phyloP scores from a whole-genome alignment of 192 early-diverging fungal genomes.

The Linnemannia zychae region DNA sequence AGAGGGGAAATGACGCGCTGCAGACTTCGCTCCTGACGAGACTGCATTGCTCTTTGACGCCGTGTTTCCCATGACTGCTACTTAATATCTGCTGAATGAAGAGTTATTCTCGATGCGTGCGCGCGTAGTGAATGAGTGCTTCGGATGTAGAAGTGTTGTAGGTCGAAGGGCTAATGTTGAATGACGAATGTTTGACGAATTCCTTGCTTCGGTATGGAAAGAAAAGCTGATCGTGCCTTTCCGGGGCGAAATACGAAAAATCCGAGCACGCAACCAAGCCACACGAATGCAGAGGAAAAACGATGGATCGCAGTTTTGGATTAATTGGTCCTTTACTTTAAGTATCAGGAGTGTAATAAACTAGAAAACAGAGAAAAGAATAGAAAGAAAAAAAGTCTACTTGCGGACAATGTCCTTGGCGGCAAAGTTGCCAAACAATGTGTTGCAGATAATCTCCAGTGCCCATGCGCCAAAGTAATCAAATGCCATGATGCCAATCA shows the following conservation, averaged over 20 bases:
- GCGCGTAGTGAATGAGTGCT: no score
- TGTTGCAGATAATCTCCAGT: conserved; percentile 83
- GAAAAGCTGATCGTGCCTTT: no score
- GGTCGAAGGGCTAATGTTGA: no score
- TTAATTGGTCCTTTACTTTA: no score
- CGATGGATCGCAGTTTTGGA: not conserved
- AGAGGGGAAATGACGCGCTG: conserved; percentile 48
- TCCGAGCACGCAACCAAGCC: no score
- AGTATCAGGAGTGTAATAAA: not conserved
- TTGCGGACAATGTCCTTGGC: conserved; percentile 83
- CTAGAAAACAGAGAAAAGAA: conserved; percentile 4
- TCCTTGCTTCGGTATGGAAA: no score
- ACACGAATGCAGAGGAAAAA: not conserved
- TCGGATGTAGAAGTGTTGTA: no score
- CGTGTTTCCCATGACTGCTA: conserved; percentile 42
- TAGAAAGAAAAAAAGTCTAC: conserved; percentile 17
- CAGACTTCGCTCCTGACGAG: conserved; percentile 36
- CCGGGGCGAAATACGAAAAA: no score
- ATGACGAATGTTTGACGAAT: no score
- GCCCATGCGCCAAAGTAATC: conserved; percentile 89
- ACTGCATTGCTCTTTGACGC: conserved; percentile 29
- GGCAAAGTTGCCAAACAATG: conserved; percentile 90
- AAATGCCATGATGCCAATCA: conserved; percentile 87
- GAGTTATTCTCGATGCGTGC: not conserved
- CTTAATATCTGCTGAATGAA: not conserved